Base-by-base conservation (phyloP, 1,284 basidiomycete genomes). In the Melampsora americana region DNA sequence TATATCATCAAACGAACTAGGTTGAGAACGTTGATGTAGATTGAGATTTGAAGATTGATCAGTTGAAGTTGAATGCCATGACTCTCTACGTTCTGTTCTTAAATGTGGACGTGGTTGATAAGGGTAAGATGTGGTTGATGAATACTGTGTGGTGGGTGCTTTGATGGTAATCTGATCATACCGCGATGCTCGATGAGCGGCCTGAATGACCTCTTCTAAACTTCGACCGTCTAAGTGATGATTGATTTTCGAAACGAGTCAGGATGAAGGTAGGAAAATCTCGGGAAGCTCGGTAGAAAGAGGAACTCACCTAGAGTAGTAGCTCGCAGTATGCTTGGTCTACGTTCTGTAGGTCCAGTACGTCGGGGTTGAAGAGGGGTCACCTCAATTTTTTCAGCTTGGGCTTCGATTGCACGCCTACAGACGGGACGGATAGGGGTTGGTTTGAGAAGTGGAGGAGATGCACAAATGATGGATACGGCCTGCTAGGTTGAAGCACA, bases 391-490 rank as follows among this genome's bases (percentile, higher is more conserved):
- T 56, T n/a, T 56, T n/a, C 53, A 12, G 53, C 53, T 56, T 56
- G 53, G 16, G 53, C 53, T 28, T 56, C 53, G 20, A 56, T 56
- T 14, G 53, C 53, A n/a, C 53, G 16, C n/a, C 53, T 20, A n/a
- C 53, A 56, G 20, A 56, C 53, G 9, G 53, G 53, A n/a, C 53
- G n/a, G 16, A 56, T 56, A n/a, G 53, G 53, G 18, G 53, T 56
- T 14, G 53, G 53, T 16, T 56, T 56, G 53, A 56, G 53, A 56
- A 56, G 53, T 20, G 53, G 53, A 56, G 53, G 53, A 9, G 53
- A 56, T n/a, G 53, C 53, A 56, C 53, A 56, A 56, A 56, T 56
- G 14, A 56, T 56, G 11, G 53, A 56, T n/a, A 56, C 53, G 53
- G 53, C 28, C 53, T 56, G 53, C 53, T 56, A 42, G 1, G 39